Evolutionary conservation across 2,329 filamentous ascomycete species (phyloP).

Genomic region (Beauveria brongniartii): DNA sequence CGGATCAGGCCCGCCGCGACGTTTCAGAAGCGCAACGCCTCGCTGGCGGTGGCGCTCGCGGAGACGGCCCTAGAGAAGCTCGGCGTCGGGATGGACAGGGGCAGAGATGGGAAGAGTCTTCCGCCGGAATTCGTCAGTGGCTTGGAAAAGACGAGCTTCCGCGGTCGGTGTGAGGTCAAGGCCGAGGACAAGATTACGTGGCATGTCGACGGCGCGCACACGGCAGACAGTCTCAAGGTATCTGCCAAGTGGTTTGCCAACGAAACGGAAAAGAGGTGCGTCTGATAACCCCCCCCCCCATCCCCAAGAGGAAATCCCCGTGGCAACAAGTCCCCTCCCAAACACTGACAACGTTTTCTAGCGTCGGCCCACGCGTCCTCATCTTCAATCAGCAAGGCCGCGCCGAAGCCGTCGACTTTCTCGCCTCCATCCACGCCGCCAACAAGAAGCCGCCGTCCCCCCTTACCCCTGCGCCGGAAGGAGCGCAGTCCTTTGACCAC

Average conservation of each 20-base stretch:
- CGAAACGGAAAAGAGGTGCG: conserved; percentile 31
- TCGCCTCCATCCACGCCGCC: conserved; percentile 36
- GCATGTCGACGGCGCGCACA: conserved; percentile 93
- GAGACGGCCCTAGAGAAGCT: conserved; percentile 40
- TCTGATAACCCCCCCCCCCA: neutral
- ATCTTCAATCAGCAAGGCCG: conserved; percentile 83
- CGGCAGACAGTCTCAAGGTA: conserved; percentile 76
- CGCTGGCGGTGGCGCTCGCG: conserved; percentile 43
- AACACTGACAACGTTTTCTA: conserved; percentile 11
- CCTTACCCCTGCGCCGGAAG: conserved; percentile 15
- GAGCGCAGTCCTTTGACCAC: conserved; percentile 50
- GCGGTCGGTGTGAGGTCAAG: conserved; percentile 67
- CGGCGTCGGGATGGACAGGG: conserved; percentile 22
- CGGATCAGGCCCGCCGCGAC: conserved; percentile 42
- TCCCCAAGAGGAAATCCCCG: neutral
- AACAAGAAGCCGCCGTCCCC: conserved; percentile 17
- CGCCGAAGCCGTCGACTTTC: conserved; percentile 43
- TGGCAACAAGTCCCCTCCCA: too few relatives aligned
- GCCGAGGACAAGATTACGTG: conserved; percentile 54
- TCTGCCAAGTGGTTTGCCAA: conserved; percentile 74
- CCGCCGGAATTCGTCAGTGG: conserved; percentile 62
- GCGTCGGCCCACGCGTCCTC: conserved; percentile 42
- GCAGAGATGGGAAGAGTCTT: conserved; percentile 28
- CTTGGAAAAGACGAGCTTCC: conserved; percentile 65
- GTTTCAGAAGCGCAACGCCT: conserved; percentile 54